These are phyloP conservation scores for Anacardium occidentale DNA, from an alignment of 345 rosid species.

Conservation along the genomic window DNA sequence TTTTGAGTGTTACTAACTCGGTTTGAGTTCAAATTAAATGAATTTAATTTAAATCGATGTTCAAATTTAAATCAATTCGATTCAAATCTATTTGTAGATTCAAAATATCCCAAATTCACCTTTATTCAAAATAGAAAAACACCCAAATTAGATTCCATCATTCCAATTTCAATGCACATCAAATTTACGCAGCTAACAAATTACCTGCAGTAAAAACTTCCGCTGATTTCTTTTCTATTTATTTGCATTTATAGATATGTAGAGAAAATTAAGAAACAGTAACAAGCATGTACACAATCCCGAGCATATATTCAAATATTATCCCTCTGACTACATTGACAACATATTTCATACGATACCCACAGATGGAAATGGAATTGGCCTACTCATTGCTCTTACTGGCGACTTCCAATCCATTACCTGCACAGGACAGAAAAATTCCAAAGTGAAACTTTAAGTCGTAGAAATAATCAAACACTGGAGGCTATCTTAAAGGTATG, in stretches of 20 bases:
- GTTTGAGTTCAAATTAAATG: too few relatives aligned
- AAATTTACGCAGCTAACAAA: neutral
- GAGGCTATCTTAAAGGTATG: neutral
- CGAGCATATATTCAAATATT: neutral
- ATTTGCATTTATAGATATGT: neutral
- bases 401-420: conserved; percentile 91
- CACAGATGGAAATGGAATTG: neutral
- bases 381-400: conserved; percentile 29
- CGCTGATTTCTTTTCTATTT: neutral
- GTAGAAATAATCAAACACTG: neutral
- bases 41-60: too few relatives aligned
- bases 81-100: neutral
- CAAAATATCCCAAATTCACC: neutral
- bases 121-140: too few relatives aligned
- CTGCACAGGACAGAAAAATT: conserved; percentile 36
- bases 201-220: neutral
- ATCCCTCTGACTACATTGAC: neutral
- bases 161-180: neutral
- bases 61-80: too few relatives aligned
- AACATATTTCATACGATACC: neutral
- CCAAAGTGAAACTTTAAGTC: neutral
- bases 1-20: too few relatives aligned
- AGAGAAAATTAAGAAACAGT: neutral
- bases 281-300: neutral
- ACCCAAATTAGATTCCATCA: neutral